Evolutionary conservation across 2,329 filamentous ascomycete genomes (phyloP), one percentile per base, ranked within the genome.

Genomic region (Curvularia verruculosa): DNA sequence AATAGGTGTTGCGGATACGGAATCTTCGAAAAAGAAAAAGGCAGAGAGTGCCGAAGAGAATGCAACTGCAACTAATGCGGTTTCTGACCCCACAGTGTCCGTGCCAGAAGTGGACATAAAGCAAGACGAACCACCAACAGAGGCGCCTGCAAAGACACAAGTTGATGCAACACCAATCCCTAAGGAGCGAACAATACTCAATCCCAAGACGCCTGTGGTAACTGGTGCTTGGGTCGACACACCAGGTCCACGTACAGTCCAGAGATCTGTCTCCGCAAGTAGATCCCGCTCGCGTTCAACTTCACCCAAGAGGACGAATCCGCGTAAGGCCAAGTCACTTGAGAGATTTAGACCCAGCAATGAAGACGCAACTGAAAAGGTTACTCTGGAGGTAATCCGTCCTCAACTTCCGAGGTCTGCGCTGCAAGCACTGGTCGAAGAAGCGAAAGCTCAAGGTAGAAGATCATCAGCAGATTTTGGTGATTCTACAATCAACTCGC

Each of bases 211-310:
- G 3, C 80, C 80, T 12, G 65, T 77, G 2, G 79, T 81, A 6
- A 81, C 77, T 44, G 80, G 80, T 23, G 80, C 76, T 23, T 82
- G 80, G 80, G 67, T 82, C 29, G 80, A 82, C 40, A 82, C 80
- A 3, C 79, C 79, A 28, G 74, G 64, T 3, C 70, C 68, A n/a
- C 67, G 66, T 18, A 70, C 70, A 19, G 39, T 50, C 15, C 63
- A 45, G 21, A 64, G 60, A 49, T 48, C 64, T 23, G 39, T 49
- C 37, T 58, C 49, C 37, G 43, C 55, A 39, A 39, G 59, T 13
- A 53, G 51, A 19, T 60, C 65, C 18, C 59, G 48, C 9, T 65
- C 67, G 28, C 57, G 49, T 29, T 60, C 67, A 26, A 56, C 48
- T 23, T 59, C 65, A 34, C 62, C 66, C 8, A 52, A 52, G 45